Evolutionary conservation across 805 yeast genomes (phyloP), one percentile per base, ranked within the genome.

Genomic region (Jamesozyma gamospora): DNA sequence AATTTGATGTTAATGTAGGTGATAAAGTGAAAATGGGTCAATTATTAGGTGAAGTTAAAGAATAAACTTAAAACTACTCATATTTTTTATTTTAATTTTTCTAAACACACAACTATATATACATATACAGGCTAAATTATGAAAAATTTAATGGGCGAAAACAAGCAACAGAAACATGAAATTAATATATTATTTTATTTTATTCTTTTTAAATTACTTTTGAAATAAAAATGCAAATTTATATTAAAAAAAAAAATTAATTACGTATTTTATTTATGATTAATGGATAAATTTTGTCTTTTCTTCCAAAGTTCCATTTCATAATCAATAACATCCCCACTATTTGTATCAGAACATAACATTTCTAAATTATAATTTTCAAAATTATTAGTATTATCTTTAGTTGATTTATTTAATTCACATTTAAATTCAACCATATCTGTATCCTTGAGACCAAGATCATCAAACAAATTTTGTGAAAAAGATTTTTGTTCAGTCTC

Each of bases 11-110:
- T 34, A 66, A 71, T 35, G 71, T 72, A 13, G 94, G 94, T n/a
- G 79, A 86, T 49, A 72, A 67, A 47, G 87, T 92, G 35, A 77
- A 78, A 56, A 77, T 90, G 77, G 98, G 98, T 11, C 81, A 90
- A 64, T 53, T 73, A 10, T 64, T 88, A 34, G 95, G 96, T 18
- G 30, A 34, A 25, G 25, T 28, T 4, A 30, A 24, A 9, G n/a
- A 33, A 28, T 14, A 35, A 4, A 24, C 35, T 4, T 15, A 13
- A 16, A 13, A 21, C 17, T 14, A 28, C n/a, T 21, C 24, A 21
- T 6, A n/a, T n/a, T n/a, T n/a, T 28, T 17, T 19, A 9, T 19
- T 12, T 15, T 19, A n/a, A n/a, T n/a, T n/a, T n/a, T n/a, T n/a
- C n/a, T n/a, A n/a, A n/a, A n/a, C n/a, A n/a, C n/a, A n/a, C n/a